Evolutionary conservation across 129 eudicot genomes (phyloP).

Genomic region (Lactuca sativa): DNA sequence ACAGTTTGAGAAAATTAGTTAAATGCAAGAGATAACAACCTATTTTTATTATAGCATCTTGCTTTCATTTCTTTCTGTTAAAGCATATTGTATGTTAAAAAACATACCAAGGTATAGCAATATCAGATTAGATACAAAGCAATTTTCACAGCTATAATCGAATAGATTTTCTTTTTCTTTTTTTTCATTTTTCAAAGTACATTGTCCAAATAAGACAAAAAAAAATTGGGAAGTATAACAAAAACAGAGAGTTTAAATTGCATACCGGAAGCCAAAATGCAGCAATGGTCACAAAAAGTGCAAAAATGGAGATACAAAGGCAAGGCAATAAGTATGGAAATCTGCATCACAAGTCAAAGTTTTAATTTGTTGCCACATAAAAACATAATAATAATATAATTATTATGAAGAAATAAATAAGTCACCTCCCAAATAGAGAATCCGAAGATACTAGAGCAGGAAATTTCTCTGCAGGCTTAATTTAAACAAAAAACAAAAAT

Average conservation of each 20-base stretch:
- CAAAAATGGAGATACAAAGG: constrained; percentile 59
- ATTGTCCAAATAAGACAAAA: too few species aligned
- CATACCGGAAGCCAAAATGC: constrained; percentile 82
- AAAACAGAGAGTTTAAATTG: not conserved
- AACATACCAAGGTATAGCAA: too few species aligned
- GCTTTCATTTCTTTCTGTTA: too few species aligned
- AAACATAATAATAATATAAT: not conserved
- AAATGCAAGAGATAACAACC: not conserved
- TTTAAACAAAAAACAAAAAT: not conserved
- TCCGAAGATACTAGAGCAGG: constrained; percentile 63
- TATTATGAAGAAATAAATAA: not conserved
- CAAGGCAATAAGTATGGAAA: constrained; percentile 95
- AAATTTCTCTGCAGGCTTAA: constrained; percentile 91
- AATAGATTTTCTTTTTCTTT: too few species aligned
- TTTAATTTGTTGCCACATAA: constrained; percentile 15
- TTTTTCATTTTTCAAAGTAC: too few species aligned
- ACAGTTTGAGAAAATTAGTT: constrained; percentile 12
- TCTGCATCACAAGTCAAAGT: constrained; percentile 43
- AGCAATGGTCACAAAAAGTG: constrained; percentile 51
- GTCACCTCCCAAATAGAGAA: constrained; percentile 81
- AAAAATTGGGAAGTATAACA: too few species aligned
- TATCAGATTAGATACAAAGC: not conserved
- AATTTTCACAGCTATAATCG: too few species aligned
- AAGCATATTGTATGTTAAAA: not conserved
- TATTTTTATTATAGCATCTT: too few species aligned